Conservation (phyloP, 73 alveolate species). For the Paramecium primaurelia region DNA sequence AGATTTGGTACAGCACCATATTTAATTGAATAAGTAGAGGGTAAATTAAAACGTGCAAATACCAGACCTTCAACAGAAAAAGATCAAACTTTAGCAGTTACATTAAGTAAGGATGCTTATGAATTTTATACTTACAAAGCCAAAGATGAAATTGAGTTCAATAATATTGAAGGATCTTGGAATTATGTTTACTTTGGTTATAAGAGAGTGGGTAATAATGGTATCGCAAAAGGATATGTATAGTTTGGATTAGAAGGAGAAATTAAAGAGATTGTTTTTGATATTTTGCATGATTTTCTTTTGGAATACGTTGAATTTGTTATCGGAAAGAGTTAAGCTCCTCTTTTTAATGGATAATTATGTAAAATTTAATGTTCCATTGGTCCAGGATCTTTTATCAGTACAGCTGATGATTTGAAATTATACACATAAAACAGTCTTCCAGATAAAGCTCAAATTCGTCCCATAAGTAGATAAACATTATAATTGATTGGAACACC, state of each 20-base stretch:
- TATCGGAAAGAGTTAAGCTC: background rate
- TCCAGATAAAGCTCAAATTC: conserved; percentile 17
- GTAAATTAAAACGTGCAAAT: background rate
- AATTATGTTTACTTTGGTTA: conserved; percentile 24
- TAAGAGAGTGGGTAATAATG: background rate
- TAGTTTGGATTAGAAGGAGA: conserved; percentile 19
- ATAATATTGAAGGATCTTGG: background rate
- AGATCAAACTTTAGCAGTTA: conserved; percentile 10
- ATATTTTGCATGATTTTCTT: background rate
- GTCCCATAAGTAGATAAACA: background rate
- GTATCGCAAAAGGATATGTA: background rate
- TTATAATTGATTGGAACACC: background rate
- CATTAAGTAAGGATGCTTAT: background rate
- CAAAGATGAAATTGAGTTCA: background rate
- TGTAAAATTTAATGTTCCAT: background rate
- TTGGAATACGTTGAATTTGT: background rate
- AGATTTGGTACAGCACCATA: conserved; percentile 31
- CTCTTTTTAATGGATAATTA: background rate
- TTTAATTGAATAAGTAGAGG: background rate
- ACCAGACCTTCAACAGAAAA: background rate
- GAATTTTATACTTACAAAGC: background rate
- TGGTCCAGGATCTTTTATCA: background rate
- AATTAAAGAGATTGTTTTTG: background rate
- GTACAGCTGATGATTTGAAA: background rate
- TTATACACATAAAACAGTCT: background rate